Percentiles rank a stretch among this genome's conserved stretches.
These are phyloP conservation scores for Nemania sp. DNA, from an alignment of 2,329 filamentous ascomycete genomes.

Conservation along the genomic window DNA sequence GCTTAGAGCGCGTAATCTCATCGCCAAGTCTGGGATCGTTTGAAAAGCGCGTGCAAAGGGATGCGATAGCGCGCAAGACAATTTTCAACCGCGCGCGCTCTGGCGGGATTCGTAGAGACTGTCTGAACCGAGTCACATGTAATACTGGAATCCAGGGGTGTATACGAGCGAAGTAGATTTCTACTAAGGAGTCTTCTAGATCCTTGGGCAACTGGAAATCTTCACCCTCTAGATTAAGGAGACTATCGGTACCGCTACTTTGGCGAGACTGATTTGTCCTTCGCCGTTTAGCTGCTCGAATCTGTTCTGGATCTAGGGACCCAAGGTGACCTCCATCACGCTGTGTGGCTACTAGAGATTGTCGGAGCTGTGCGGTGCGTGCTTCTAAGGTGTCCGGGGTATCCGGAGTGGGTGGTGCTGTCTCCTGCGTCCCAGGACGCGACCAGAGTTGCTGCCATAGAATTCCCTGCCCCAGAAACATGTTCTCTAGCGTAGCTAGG, in stretches of 20 bases:
- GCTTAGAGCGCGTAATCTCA: slow-evolving; percentile 41
- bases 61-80: slow-evolving; percentile 53
- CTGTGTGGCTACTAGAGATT: too few relatives aligned
- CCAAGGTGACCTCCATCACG: too few relatives aligned
- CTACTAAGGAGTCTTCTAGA: slow-evolving; percentile 51
- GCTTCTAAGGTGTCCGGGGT: too few relatives aligned
- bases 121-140: slow-evolving; percentile 51
- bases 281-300: background rate
- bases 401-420: too few relatives aligned
- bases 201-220: slow-evolving; percentile 47
- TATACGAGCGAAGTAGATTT: slow-evolving; percentile 54
- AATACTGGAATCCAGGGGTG: slow-evolving; percentile 58
- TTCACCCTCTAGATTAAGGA: background rate
- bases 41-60: slow-evolving; percentile 47
- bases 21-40: slow-evolving; percentile 46
- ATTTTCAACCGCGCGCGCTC: slow-evolving; percentile 47
- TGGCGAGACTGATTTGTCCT: background rate
- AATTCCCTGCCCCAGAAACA: slow-evolving; percentile 55
- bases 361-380: too few relatives aligned
- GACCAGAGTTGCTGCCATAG: slow-evolving; percentile 48
- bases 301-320: too few relatives aligned
- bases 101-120: slow-evolving; percentile 42
- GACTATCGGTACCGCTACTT: too few relatives aligned
- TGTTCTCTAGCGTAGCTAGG: slow-evolving; percentile 51
- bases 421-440: too few relatives aligned